phyloP scores from a whole-genome alignment of 805 yeast genomes.

The Candida cerambycidarum region DNA sequence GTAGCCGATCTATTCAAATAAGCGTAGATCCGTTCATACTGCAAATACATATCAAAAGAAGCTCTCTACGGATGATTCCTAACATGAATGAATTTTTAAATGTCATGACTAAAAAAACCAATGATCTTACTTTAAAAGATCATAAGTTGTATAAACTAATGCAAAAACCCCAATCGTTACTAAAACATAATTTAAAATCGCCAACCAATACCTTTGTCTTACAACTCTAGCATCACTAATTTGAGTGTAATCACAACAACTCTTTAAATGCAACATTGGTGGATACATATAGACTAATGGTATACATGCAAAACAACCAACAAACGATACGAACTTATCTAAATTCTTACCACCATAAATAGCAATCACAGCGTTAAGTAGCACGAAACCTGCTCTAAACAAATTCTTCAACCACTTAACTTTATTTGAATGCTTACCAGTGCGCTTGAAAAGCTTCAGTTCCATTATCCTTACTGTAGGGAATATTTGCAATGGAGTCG shows the following conservation, averaged over 20 bases:
- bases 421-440: constrained; percentile 55
- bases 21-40: neutral
- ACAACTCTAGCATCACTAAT: constrained; percentile 15
- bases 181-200: constrained; percentile 47
- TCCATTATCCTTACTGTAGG: constrained; percentile 79
- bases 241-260: constrained; percentile 35
- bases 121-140: constrained; percentile 42
- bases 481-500: constrained; percentile 78
- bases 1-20: constrained; percentile 13
- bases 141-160: constrained; percentile 67
- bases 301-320: constrained; percentile 83
- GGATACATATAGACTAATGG: constrained; percentile 87
- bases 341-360: constrained; percentile 66
- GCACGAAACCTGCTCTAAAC: constrained; percentile 54
- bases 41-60: neutral
- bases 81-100: no score
- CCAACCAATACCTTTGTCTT: constrained; percentile 36
- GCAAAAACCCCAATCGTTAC: constrained; percentile 58
- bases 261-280: constrained; percentile 67
- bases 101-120: no score
- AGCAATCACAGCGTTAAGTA: constrained; percentile 56
- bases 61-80: no score
- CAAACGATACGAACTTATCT: constrained; percentile 74
- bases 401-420: constrained; percentile 69
- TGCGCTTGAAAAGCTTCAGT: constrained; percentile 50